These are phyloP conservation scores for Russula lepida DNA, from an alignment of 768 basidiomycete genomes.

Conservation along the genomic window DNA sequence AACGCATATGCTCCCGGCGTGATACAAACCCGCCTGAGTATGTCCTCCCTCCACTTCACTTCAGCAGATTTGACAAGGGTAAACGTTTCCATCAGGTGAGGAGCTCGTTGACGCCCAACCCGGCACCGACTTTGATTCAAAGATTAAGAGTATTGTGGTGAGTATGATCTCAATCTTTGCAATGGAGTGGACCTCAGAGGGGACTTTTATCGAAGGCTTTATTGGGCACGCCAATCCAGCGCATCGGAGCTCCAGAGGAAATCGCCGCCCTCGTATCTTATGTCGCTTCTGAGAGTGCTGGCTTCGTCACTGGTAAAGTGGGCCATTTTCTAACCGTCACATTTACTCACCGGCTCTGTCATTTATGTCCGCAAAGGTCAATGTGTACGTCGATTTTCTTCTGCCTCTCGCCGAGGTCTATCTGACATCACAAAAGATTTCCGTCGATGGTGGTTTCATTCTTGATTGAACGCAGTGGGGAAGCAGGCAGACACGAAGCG, in stretches of 20 bases:
- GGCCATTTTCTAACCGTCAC: background rate
- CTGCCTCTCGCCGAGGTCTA: background rate
- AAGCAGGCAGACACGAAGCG: too few relatives aligned
- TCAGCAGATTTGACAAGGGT: background rate
- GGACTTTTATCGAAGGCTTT: background rate
- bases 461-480: background rate
- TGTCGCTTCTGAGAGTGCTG: slow-evolving; percentile 12
- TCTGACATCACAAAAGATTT: background rate
- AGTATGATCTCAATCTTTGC: background rate
- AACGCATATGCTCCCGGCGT: slow-evolving; percentile 24
- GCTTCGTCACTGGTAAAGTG: slow-evolving; percentile 19
- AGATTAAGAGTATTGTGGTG: background rate
- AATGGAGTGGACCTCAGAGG: background rate
- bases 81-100: background rate
- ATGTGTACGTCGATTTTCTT: slow-evolving; percentile 4
- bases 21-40: slow-evolving; percentile 20
- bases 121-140: background rate
- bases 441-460: slow-evolving; percentile 1
- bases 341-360: background rate
- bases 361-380: background rate
- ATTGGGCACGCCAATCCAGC: background rate
- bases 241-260: slow-evolving; percentile 14
- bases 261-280: slow-evolving; percentile 21
- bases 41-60: background rate
- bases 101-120: background rate